phyloP scores from a whole-genome alignment of 129 eudicot genomes.

The Lactuca sativa region DNA sequence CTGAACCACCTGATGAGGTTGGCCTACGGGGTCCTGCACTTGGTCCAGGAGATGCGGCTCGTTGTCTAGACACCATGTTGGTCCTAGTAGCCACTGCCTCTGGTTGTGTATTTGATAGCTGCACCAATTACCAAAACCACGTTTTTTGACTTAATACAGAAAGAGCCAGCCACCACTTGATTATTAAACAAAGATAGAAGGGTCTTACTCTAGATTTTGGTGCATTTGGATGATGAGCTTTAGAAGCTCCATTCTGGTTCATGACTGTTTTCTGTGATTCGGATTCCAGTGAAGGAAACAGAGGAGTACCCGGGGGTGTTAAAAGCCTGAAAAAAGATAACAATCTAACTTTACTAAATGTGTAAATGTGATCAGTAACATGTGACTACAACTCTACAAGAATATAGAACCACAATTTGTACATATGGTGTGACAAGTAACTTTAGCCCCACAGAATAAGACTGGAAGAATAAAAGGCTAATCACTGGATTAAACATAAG shows the following conservation, averaged over 20 bases:
- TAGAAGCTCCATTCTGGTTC: slow-evolving; percentile 67
- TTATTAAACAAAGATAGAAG: too few relatives aligned
- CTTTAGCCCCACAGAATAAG: slow-evolving; percentile 29
- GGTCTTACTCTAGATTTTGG: slow-evolving; percentile 76
- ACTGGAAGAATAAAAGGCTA: not conserved
- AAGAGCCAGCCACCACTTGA: too few relatives aligned
- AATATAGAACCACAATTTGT: slow-evolving; percentile 10
- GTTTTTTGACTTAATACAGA: not conserved
- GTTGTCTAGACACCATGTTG: slow-evolving; percentile 53
- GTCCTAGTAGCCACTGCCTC: slow-evolving; percentile 51
- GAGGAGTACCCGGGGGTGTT: slow-evolving; percentile 96
- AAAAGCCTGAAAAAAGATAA: slow-evolving; percentile 71
- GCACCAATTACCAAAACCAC: slow-evolving; percentile 28
- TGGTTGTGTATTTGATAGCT: slow-evolving; percentile 72
- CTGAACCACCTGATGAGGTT: slow-evolving; percentile 72
- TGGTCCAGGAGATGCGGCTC: slow-evolving; percentile 61
- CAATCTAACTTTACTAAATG: not conserved
- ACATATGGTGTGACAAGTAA: slow-evolving; percentile 14
- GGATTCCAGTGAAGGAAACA: slow-evolving; percentile 83
- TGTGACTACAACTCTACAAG: too few relatives aligned
- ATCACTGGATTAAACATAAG: not conserved
- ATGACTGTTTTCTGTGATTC: slow-evolving; percentile 60
- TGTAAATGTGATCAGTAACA: not conserved
- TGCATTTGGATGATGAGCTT: slow-evolving; percentile 66
- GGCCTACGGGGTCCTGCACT: slow-evolving; percentile 60